phyloP scores from a whole-genome alignment of 495 filamentous ascomycete species.

The Trichoderma erinaceum region DNA sequence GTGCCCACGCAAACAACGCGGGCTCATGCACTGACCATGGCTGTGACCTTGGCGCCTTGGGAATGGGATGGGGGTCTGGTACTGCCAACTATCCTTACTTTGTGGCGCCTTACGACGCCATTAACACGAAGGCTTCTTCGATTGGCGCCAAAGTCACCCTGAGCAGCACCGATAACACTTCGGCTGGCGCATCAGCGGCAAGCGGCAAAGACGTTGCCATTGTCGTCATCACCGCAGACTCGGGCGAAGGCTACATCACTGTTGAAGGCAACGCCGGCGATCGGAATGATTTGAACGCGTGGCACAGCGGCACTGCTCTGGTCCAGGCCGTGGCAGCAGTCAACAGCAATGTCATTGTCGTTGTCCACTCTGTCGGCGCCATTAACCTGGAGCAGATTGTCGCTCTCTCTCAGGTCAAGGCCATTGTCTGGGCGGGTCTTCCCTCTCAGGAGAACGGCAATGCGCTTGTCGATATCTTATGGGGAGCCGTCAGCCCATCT shows the following conservation, averaged over 20 bases:
- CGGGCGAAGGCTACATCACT: conserved; percentile 61
- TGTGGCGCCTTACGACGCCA: conserved; percentile 49
- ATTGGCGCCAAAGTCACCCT: conserved; percentile 46
- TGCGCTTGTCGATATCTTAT: conserved; percentile 75
- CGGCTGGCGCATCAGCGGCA: conserved; percentile 42
- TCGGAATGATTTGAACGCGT: conserved; percentile 58
- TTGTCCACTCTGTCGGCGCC: conserved; percentile 89
- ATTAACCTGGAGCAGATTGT: conserved; percentile 80
- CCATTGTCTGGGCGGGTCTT: conserved; percentile 79
- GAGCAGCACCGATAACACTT: conserved; percentile 46
- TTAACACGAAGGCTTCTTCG: conserved; percentile 39
- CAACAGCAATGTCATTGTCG: conserved; percentile 69
- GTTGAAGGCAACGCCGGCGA: conserved; percentile 56
- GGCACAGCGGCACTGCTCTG: conserved; percentile 70
- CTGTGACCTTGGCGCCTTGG: conserved; percentile 55
- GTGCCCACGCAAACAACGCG: conserved; percentile 44
- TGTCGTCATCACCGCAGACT: conserved; percentile 61
- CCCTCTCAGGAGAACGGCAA: conserved; percentile 91
- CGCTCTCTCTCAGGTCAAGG: conserved; percentile 67
- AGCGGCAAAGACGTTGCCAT: conserved; percentile 52
- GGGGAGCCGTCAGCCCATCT: conserved; percentile 74
- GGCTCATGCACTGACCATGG: conserved; percentile 47
- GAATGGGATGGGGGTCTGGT: conserved; percentile 60
- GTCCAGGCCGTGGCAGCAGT: conserved; percentile 57
- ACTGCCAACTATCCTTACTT: conserved; percentile 52